Evolutionary conservation across 495 filamentous ascomycete genomes (phyloP).

Genomic region (Neurospora sp.): DNA sequence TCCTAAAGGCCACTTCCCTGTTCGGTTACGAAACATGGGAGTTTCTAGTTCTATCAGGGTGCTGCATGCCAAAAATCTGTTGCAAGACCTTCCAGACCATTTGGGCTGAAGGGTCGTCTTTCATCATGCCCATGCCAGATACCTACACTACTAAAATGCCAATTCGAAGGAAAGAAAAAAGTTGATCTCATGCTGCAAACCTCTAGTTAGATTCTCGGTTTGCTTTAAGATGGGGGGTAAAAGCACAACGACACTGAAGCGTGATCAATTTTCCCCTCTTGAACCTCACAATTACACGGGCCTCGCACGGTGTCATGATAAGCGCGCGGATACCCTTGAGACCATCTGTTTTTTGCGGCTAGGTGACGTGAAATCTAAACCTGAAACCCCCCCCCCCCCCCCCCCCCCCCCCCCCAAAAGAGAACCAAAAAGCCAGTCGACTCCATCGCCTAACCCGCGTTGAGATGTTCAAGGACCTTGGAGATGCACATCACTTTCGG

Average conservation of each 20-base stretch:
- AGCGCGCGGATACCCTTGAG: background rate
- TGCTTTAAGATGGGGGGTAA: no score
- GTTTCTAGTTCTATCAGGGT: background rate
- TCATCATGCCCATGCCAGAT: no score
- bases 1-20: background rate
- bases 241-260: background rate
- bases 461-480: background rate
- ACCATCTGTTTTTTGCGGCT: background rate
- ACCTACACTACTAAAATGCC: no score
- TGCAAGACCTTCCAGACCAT: background rate
- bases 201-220: no score
- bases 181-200: background rate
- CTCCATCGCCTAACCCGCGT: background rate
- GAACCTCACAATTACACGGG: background rate
- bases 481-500: background rate
- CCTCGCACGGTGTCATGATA: background rate
- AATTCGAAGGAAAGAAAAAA: background rate
- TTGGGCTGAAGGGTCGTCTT: background rate
- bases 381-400: background rate
- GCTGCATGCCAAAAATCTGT: background rate
- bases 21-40: background rate
- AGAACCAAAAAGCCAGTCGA: background rate
- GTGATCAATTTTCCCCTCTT: background rate
- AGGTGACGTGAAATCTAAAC: background rate
- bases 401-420: no score